phyloP scores from a whole-genome alignment of 2,329 filamentous ascomycete genomes.

The Paracorniculantispora psalliotae region DNA sequence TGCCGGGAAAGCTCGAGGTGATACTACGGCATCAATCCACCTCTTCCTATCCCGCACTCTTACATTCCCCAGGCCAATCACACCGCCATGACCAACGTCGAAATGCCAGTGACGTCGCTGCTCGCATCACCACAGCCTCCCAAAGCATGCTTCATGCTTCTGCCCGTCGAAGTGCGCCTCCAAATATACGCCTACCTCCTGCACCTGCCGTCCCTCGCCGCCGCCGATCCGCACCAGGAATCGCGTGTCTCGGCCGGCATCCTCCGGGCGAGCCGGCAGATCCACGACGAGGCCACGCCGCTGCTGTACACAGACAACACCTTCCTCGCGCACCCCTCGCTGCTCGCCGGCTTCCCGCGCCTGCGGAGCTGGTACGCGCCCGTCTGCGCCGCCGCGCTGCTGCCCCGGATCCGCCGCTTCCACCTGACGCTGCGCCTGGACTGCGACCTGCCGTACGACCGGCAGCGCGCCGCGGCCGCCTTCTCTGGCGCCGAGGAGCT shows the following conservation, averaged over 20 bases:
- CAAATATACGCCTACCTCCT: constrained; percentile 43
- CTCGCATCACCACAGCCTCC: background rate
- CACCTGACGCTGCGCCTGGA: constrained; percentile 38
- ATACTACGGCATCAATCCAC: background rate
- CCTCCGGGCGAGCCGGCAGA: constrained; percentile 36
- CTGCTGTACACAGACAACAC: constrained; percentile 40
- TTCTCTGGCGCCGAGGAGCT: constrained; percentile 36
- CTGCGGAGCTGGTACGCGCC: constrained; percentile 30
- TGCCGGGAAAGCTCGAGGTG: background rate
- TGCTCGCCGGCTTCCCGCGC: constrained; percentile 38
- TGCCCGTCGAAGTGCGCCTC: constrained; percentile 42
- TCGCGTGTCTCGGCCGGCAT: constrained; percentile 24
- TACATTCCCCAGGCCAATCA: too few relatives aligned
- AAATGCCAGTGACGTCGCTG: background rate
- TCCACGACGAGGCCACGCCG: constrained; percentile 35
- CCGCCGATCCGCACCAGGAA: constrained; percentile 5
- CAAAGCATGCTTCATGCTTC: constrained; percentile 28
- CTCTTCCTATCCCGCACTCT: background rate
- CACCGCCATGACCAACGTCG: background rate
- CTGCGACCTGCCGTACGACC: constrained; percentile 30
- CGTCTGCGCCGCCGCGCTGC: constrained; percentile 24
- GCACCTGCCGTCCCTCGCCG: constrained; percentile 23
- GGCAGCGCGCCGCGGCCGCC: constrained; percentile 25
- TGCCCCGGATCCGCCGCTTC: constrained; percentile 34
- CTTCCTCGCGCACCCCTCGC: constrained; percentile 37